A percentile compares a stretch with the other conserved stretches of the same genome.
phyloP scores from a whole-genome alignment of 2,329 filamentous ascomycete species.

The Stemphylium lycopersici region DNA sequence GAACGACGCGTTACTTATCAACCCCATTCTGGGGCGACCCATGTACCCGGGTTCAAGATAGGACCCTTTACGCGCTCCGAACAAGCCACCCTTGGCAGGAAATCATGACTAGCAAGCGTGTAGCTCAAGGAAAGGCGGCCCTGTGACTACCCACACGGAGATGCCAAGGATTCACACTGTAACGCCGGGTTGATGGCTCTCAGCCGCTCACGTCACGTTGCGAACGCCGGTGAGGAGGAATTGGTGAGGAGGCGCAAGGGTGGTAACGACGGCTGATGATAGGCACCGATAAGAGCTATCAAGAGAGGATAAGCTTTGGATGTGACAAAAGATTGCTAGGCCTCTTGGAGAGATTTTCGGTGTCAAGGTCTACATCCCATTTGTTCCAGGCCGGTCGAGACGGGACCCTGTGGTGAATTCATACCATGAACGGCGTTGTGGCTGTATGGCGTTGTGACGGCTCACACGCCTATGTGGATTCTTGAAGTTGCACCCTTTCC shows the following conservation, averaged over 20 bases:
- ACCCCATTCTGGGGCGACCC: not conserved
- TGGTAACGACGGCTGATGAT: slow-evolving; percentile 6
- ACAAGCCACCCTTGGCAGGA: slow-evolving; percentile 9
- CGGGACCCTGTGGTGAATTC: too few species aligned
- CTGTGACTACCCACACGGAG: not conserved
- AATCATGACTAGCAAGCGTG: slow-evolving; percentile 4
- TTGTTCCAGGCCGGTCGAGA: too few species aligned
- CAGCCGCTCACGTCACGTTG: slow-evolving; percentile 1
- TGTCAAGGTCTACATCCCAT: not conserved
- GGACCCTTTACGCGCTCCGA: slow-evolving; percentile 7
- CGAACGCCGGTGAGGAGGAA: not conserved
- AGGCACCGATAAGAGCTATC: slow-evolving; percentile 14
- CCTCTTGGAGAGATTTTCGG: slow-evolving; percentile 1
- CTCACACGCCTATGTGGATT: not conserved
- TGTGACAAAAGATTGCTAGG: not conserved
- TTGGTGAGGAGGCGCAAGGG: slow-evolving; percentile 1
- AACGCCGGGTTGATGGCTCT: not conserved
- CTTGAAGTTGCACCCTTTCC: not conserved
- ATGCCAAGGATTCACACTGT: slow-evolving; percentile 1
- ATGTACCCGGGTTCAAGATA: slow-evolving; percentile 6
- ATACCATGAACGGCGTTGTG: not conserved
- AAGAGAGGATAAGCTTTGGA: slow-evolving; percentile 12
- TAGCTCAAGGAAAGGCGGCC: slow-evolving; percentile 1
- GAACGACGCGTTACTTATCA: slow-evolving; percentile 1
- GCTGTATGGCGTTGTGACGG: not conserved